Percentiles rank a stretch among this genome's conserved stretches.
These are phyloP conservation scores for Linderniella brevidens DNA, from an alignment of 257 asterid species.

Conservation along the genomic window DNA sequence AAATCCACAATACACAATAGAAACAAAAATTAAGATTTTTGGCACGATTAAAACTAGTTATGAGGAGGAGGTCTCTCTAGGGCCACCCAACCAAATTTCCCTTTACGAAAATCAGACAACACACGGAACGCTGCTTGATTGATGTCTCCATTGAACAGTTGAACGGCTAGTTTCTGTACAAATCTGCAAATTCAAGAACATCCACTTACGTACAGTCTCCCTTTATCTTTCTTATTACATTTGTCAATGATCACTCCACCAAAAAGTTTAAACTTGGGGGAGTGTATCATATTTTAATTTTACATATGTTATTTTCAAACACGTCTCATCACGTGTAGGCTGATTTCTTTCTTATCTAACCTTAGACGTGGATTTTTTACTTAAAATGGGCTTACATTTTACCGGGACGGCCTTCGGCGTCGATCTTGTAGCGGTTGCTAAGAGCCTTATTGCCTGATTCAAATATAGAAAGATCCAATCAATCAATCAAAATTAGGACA, in stretches of 20 bases:
- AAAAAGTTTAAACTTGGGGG: too few species aligned
- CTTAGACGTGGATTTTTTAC: not conserved
- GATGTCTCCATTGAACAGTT: constrained; percentile 65
- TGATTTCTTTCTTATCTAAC: too few species aligned
- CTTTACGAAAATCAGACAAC: constrained; percentile 80
- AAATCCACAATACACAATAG: too few species aligned
- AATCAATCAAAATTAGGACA: not conserved
- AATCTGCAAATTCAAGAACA: constrained; percentile 31
- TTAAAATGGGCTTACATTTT: constrained; percentile 34
- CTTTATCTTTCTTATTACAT: too few species aligned
- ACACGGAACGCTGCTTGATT: constrained; percentile 85
- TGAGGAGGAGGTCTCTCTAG: constrained; percentile 62
- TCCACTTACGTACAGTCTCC: not conserved
- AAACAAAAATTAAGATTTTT: too few species aligned
- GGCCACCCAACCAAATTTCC: constrained; percentile 70
- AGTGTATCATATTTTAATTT: too few species aligned
- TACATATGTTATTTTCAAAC: too few species aligned
- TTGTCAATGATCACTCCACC: too few species aligned
- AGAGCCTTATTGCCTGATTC: constrained; percentile 56
- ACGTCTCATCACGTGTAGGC: too few species aligned
- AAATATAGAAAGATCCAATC: not conserved
- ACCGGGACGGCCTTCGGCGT: constrained; percentile 40
- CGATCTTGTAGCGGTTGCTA: constrained; percentile 60
- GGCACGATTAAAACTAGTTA: too few species aligned
- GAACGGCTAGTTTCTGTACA: constrained; percentile 62